phyloP scores from a whole-genome alignment of 208 protist genomes.

The Wallacemonas rigidus region DNA sequence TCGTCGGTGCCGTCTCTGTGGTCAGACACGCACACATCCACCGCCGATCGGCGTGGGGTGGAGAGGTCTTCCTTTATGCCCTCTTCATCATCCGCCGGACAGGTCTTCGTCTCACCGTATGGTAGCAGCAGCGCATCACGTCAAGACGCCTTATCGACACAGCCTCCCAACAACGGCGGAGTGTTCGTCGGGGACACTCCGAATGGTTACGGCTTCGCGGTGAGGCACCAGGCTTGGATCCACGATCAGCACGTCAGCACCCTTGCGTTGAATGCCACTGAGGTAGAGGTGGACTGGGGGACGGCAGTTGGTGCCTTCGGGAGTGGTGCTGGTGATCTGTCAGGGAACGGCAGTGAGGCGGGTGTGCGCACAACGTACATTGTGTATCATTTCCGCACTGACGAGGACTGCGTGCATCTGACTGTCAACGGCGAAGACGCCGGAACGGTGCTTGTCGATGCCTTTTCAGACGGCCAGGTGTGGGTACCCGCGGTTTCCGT shows the following conservation, averaged over 20 bases:
- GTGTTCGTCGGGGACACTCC: constrained; percentile 32
- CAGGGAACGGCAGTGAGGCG: background rate
- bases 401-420: constrained; percentile 33
- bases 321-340: background rate
- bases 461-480: constrained; percentile 34
- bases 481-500: constrained; percentile 35
- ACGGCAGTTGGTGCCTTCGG: background rate
- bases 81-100: no score
- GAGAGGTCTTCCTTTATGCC: no score
- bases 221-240: constrained; percentile 12
- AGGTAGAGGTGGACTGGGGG: background rate
- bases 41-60: background rate
- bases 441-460: constrained; percentile 28
- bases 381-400: constrained; percentile 22
- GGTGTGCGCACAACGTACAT: constrained; percentile 15
- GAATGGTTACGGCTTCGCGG: constrained; percentile 29
- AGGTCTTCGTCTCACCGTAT: no score
- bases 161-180: constrained; percentile 4
- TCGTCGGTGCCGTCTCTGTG: background rate
- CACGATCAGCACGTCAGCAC: constrained; percentile 9
- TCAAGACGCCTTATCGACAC: background rate
- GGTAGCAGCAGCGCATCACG: no score
- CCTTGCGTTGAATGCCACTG: background rate
- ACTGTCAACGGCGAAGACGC: constrained; percentile 22
- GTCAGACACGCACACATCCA: background rate